phyloP scores from a whole-genome alignment of 2,329 filamentous ascomycete species.

The Neopestalotiopsis sp. region DNA sequence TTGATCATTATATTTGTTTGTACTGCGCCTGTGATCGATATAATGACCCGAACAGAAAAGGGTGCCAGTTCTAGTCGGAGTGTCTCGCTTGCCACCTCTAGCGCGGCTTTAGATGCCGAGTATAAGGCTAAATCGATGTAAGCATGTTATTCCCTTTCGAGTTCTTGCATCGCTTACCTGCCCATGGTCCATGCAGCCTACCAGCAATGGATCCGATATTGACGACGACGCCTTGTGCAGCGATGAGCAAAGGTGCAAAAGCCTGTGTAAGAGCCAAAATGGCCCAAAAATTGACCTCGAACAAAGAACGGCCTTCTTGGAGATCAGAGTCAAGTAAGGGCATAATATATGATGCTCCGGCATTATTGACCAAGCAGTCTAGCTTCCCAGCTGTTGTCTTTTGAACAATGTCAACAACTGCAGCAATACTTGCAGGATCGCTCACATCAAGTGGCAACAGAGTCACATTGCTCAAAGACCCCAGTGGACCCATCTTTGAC shows the following conservation, averaged over 20 bases:
- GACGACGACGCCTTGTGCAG: constrained; percentile 7
- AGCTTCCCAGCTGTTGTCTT: constrained; percentile 21
- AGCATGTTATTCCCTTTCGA: no score
- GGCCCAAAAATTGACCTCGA: constrained; percentile 25
- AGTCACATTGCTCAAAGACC: neutral
- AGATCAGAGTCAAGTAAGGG: constrained; percentile 22
- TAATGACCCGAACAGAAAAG: neutral
- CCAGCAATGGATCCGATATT: no score
- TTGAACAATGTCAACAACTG: neutral
- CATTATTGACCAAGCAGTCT: constrained; percentile 34
- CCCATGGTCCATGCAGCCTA: no score
- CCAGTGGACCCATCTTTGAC: neutral
- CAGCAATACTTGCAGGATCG: neutral
- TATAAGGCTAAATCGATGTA: neutral
- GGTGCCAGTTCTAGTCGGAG: neutral
- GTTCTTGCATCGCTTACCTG: no score
- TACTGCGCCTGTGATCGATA: neutral
- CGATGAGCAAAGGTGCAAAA: constrained; percentile 21
- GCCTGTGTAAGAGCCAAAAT: constrained; percentile 19
- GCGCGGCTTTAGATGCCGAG: neutral
- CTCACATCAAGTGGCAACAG: neutral
- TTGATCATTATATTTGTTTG: no score
- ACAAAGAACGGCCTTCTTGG: constrained; percentile 21
- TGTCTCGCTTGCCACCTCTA: neutral
- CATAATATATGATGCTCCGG: constrained; percentile 25